phyloP scores from a whole-genome alignment of 1,284 basidiomycete genomes.

The Puccinia novopanici region DNA sequence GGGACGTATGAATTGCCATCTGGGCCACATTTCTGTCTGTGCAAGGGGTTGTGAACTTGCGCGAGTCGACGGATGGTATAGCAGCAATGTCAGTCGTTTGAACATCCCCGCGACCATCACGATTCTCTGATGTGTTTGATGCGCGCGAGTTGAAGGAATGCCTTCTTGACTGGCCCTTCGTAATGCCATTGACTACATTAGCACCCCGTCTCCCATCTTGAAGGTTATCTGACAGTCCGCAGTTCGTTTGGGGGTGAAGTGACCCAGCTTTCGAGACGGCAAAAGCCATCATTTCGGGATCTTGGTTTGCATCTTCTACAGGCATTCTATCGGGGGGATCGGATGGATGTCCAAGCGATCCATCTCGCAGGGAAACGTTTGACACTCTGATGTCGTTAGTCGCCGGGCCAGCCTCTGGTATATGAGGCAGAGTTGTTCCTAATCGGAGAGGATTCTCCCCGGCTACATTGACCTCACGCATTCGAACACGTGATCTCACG shows the following conservation, averaged over 20 bases:
- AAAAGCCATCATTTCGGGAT: too few relatives aligned
- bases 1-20: not conserved
- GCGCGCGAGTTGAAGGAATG: not conserved
- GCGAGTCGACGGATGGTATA: not conserved
- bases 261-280: not conserved
- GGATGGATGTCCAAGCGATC: too few relatives aligned
- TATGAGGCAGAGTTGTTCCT: not conserved
- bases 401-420: not conserved
- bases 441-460: not conserved
- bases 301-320: too few relatives aligned
- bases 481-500: not conserved
- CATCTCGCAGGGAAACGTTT: too few relatives aligned
- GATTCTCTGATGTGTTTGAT: not conserved
- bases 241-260: not conserved
- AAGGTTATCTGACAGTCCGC: not conserved
- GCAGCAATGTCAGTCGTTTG: not conserved
- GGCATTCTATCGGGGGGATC: too few relatives aligned
- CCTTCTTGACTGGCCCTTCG: not conserved
- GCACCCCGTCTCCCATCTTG: not conserved
- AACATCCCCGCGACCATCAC: not conserved
- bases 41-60: not conserved
- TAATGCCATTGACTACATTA: not conserved
- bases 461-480: not conserved
- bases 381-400: too few relatives aligned
- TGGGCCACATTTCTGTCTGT: not conserved